These are phyloP conservation scores for Boechera divaricarpa DNA, from an alignment of 345 rosid genomes.

Conservation along the genomic window DNA sequence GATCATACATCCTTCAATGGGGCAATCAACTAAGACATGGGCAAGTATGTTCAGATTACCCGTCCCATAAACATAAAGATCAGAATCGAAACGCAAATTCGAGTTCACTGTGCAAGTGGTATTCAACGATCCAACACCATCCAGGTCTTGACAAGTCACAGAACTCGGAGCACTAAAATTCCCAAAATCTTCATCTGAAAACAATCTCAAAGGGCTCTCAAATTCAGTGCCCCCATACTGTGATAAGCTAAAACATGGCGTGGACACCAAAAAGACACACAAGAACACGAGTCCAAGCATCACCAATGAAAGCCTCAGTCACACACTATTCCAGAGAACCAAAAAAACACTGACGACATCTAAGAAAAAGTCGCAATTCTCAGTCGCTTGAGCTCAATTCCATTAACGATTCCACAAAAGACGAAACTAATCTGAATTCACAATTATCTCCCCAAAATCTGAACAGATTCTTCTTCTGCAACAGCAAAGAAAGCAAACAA, in stretches of 20 bases:
- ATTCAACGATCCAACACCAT: slow-evolving; percentile 88
- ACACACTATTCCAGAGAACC: slow-evolving; percentile 29
- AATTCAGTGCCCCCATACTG: slow-evolving; percentile 40
- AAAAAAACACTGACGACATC: slow-evolving; percentile 17
- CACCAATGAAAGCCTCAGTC: slow-evolving; percentile 42
- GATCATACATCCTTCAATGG: slow-evolving; percentile 68
- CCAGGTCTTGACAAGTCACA: slow-evolving; percentile 66
- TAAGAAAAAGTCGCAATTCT: not conserved
- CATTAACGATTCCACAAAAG: not conserved
- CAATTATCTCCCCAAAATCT: slow-evolving; percentile 23
- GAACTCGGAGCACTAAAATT: slow-evolving; percentile 22
- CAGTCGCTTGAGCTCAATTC: not conserved
- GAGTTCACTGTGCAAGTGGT: slow-evolving; percentile 83
- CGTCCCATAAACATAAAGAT: slow-evolving; percentile 63
- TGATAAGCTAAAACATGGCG: slow-evolving; percentile 50
- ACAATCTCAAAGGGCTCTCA: slow-evolving; percentile 39
- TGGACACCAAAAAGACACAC: slow-evolving; percentile 55
- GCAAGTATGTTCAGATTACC: slow-evolving; percentile 84
- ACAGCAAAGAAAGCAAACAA: slow-evolving; percentile 8
- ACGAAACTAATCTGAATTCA: slow-evolving; percentile 20
- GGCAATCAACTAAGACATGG: slow-evolving; percentile 70
- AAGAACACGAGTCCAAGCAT: slow-evolving; percentile 54
- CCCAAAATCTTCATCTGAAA: slow-evolving; percentile 42
- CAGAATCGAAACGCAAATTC: slow-evolving; percentile 64
- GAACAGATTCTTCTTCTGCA: slow-evolving; percentile 31